These are phyloP conservation scores for Luvunga scandens DNA, from an alignment of 345 rosid genomes.

Conservation along the genomic window DNA sequence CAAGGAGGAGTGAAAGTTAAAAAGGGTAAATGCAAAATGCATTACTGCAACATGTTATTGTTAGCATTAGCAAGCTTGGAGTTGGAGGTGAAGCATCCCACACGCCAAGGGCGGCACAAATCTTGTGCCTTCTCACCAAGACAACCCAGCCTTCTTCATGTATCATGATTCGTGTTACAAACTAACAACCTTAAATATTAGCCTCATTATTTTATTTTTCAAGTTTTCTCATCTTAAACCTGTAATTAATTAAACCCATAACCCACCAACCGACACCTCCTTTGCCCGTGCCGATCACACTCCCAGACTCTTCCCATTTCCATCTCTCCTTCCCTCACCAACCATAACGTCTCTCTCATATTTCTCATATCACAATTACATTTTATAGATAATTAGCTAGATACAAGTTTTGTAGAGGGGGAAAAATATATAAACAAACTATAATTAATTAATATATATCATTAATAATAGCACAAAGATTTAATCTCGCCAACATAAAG, in stretches of 20 bases:
- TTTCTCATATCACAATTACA: neutral
- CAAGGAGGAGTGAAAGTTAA: no score
- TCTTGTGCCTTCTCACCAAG: slow-evolving; percentile 56
- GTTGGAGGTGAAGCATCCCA: slow-evolving; percentile 31
- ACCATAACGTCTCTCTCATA: slow-evolving; percentile 28
- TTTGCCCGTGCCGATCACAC: slow-evolving; percentile 46
- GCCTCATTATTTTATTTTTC: slow-evolving; percentile 8
- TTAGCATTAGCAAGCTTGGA: neutral
- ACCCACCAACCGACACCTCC: slow-evolving; percentile 24
- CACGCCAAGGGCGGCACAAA: slow-evolving; percentile 88
- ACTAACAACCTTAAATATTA: neutral
- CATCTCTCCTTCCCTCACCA: slow-evolving; percentile 38
- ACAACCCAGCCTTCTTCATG: slow-evolving; percentile 17
- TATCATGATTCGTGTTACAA: neutral
- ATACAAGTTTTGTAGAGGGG: neutral
- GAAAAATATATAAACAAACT: neutral
- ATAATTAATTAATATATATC: neutral
- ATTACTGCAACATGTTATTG: neutral
- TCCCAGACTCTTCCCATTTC: slow-evolving; percentile 31
- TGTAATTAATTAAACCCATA: no score
- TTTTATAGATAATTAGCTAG: neutral
- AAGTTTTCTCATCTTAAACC: neutral
- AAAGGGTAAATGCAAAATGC: no score
- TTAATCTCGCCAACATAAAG: no score
- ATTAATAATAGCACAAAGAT: no score